A percentile compares a stretch with the other conserved stretches of the same genome.
Evolutionary conservation across 176 grass and related monocot species (phyloP).

Genomic region (Poa pratensis): DNA sequence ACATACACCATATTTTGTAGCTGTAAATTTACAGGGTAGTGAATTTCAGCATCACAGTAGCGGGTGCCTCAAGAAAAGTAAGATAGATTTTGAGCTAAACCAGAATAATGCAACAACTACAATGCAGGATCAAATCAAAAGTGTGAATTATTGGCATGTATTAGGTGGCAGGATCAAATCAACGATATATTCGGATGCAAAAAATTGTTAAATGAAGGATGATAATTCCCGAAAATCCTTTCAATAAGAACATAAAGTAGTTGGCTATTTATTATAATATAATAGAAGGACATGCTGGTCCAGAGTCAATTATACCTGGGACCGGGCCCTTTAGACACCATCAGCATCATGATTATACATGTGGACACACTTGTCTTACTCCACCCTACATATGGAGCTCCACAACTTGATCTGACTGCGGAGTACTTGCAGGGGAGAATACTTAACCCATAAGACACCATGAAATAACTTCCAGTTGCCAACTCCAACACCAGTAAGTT

Average conservation of each 20-base stretch:
- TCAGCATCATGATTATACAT: conserved; percentile 35
- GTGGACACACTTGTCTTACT: conserved; percentile 30
- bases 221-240: conserved; percentile 23
- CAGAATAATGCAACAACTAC: conserved; percentile 16
- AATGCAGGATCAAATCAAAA: neutral
- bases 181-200: conserved; percentile 1
- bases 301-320: conserved; percentile 31
- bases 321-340: conserved; percentile 9
- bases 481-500: neutral
- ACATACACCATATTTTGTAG: neutral
- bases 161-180: conserved; percentile 4
- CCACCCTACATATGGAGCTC: conserved; percentile 32
- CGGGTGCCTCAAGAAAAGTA: neutral
- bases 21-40: neutral
- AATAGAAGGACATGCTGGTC: conserved; percentile 37
- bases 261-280: conserved; percentile 16
- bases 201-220: conserved; percentile 30
- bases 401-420: neutral
- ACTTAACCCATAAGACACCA: conserved; percentile 14
- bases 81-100: neutral
- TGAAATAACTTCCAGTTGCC: conserved; percentile 10
- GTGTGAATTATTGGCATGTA: neutral
- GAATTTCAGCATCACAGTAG: conserved; percentile 23
- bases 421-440: conserved; percentile 6
- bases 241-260: conserved; percentile 22